phyloP scores from a whole-genome alignment of 495 filamentous ascomycete species.

The Talaromyces trachyspermus region DNA sequence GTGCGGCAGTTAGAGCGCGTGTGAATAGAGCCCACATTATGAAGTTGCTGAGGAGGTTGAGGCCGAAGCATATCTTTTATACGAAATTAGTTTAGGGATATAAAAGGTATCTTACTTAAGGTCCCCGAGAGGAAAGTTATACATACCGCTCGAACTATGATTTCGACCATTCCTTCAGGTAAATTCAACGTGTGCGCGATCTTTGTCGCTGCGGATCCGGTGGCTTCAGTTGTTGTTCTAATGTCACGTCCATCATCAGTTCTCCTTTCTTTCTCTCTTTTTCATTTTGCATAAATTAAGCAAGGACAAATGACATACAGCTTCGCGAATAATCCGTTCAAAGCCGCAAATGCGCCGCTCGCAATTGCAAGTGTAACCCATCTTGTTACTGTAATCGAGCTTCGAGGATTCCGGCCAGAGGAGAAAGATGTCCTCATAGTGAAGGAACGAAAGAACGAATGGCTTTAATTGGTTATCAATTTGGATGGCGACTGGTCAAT shows the following conservation, averaged over 20 bases:
- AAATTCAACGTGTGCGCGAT: constrained; percentile 1
- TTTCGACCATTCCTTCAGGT: constrained; percentile 11
- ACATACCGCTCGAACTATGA: constrained; percentile 19
- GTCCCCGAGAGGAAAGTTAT: no score
- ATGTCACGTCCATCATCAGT: no score
- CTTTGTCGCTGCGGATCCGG: neutral
- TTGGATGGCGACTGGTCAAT: neutral
- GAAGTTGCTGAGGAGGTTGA: constrained; percentile 85
- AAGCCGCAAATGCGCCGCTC: constrained; percentile 82
- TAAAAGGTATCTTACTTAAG: no score
- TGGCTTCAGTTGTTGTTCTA: constrained; percentile 10
- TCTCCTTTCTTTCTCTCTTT: neutral
- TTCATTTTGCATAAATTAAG: neutral
- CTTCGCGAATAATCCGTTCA: constrained; percentile 96
- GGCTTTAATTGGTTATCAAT: no score
- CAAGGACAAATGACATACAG: constrained; percentile 49
- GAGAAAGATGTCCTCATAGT: neutral
- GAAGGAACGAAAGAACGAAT: no score
- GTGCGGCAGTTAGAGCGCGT: constrained; percentile 71
- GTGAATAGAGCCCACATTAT: constrained; percentile 90
- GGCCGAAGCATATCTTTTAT: constrained; percentile 68
- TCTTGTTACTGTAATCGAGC: constrained; percentile 1
- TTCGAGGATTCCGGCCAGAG: neutral
- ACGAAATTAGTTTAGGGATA: neutral
- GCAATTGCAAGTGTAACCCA: constrained; percentile 82